Evolutionary conservation across 2,329 filamentous ascomycete species (phyloP), one percentile per base, ranked within the genome.

Genomic region (Fusarium robinianum): DNA sequence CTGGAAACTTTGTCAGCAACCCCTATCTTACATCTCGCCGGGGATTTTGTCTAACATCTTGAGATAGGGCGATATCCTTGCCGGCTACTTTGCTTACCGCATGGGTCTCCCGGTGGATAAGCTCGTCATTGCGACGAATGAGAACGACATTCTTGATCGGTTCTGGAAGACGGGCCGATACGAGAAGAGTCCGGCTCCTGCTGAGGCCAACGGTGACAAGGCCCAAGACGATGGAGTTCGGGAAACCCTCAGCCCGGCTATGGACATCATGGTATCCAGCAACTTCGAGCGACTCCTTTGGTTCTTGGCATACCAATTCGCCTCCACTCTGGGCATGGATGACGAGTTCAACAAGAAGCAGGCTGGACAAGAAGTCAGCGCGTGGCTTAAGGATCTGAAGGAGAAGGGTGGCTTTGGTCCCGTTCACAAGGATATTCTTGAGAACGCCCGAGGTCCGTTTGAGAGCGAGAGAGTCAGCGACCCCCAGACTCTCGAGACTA

Each of bases 211-310:
- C 51, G 82, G 81, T 5, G 75, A 70, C 34, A 77, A 79, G 58
- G 83, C 83, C 6, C 83, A 90, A 21, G 75, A 81, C 57, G 81
- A 83, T 30, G 89, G 88, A 24, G 90, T 92, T 51, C 91, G 90
- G 72, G 91, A 95, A 72, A 99, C 94, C 0, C 79, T 95, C 37
- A 90, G 87, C 58, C 94, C 94, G 0, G 94, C 94, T 31, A 97
- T 99, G 94, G 94, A 99, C 68, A 97, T 97, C 55, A 77, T 97
- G 4, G 91, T 97, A 9, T 92, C 87, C 16, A 94, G 87, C 67
- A 99, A 99, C 75, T 97, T 99, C 66, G 94, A 99, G 76, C 83
- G 94, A 21, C 77, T 99, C 5, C 78, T 99, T 8, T 97, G 92
- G 92, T 96, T 89, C 76, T 76, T 97, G 18, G 86, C 90, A 2